These are phyloP conservation scores for Lyophyllum decastes DNA, from an alignment of 768 basidiomycete species.

Conservation along the genomic window DNA sequence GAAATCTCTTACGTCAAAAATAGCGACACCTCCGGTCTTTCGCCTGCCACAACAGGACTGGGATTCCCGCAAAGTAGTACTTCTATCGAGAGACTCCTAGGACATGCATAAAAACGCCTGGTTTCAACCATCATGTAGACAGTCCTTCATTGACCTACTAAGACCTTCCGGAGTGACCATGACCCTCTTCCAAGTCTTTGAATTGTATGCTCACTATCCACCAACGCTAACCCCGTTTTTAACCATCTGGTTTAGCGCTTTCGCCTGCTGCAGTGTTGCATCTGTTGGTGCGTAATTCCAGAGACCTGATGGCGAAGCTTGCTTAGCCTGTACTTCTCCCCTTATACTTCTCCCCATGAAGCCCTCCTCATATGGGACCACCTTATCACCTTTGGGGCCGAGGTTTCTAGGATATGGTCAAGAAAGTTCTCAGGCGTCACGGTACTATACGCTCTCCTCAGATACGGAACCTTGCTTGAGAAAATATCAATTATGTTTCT, in stretches of 20 bases:
- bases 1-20: not conserved
- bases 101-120: not conserved
- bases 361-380: constrained; percentile 34
- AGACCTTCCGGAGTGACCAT: not conserved
- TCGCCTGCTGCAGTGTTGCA: constrained; percentile 32
- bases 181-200: constrained; percentile 7
- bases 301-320: not conserved
- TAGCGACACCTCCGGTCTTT: not conserved
- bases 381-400: constrained; percentile 25
- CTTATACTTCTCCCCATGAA: not conserved
- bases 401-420: constrained; percentile 28
- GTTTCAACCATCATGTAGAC: not conserved
- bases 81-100: not conserved
- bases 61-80: not conserved
- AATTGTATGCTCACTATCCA: constrained; percentile 5
- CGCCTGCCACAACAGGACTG: not conserved
- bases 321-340: not conserved
- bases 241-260: constrained; percentile 20
- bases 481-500: constrained; percentile 30
- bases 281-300: constrained; percentile 23
- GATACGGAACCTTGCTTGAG: constrained; percentile 32
- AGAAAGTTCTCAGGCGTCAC: constrained; percentile 28
- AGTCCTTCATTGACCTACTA: not conserved
- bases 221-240: not conserved
- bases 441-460: constrained; percentile 25